Conservation (phyloP, 306 rosid genomes). For the Astragalus membranaceus region DNA sequence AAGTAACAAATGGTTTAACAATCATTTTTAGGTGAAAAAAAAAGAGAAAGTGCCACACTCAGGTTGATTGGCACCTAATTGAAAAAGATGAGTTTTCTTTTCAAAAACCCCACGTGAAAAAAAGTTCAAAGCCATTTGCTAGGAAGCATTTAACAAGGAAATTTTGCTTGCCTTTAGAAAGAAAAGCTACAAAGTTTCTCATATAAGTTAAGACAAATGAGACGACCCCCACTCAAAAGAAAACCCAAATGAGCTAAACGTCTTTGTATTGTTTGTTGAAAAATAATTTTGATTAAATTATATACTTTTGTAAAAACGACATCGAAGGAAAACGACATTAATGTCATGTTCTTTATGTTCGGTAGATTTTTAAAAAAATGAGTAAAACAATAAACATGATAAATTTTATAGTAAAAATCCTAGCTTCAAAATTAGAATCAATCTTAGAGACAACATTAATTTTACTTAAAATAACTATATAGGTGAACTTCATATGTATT, state of each 20-base stretch:
- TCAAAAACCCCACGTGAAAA: neutral
- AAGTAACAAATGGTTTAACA: neutral
- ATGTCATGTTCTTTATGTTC: no score
- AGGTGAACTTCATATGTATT: no score
- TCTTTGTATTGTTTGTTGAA: neutral
- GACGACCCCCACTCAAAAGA: conserved; percentile 8
- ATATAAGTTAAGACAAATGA: neutral
- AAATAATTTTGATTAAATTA: no score
- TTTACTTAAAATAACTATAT: no score
- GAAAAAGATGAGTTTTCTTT: neutral
- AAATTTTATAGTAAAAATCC: no score
- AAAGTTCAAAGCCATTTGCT: neutral
- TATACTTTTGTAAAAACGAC: no score
- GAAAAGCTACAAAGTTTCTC: neutral
- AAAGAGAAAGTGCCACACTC: neutral
- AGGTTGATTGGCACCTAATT: neutral
- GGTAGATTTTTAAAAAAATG: no score
- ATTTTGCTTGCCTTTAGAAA: neutral
- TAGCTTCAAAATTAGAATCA: no score
- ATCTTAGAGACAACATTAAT: no score
- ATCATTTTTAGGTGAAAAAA: neutral
- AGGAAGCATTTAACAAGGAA: neutral
- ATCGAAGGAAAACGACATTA: no score
- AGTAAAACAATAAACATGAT: no score
- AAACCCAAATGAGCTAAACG: neutral